phyloP scores from a whole-genome alignment of 202 grass and related monocot genomes.

The Panicum virgatum region DNA sequence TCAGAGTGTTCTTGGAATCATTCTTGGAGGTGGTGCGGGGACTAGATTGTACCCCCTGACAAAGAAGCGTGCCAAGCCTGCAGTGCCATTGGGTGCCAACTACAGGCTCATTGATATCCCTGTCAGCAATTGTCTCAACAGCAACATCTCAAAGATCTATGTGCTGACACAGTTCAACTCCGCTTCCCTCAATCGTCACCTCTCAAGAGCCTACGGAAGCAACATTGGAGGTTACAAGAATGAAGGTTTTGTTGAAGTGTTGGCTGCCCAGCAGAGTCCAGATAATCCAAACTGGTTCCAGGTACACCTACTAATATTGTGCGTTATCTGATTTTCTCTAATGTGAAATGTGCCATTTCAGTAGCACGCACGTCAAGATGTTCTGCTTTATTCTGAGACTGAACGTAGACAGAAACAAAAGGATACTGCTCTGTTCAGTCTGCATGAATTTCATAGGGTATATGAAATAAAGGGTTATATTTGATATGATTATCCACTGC shows the following conservation, averaged over 20 bases:
- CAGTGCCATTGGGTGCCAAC: slow-evolving; percentile 90
- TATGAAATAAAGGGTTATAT: background rate
- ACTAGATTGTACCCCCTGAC: slow-evolving; percentile 89
- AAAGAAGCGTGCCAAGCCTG: slow-evolving; percentile 97
- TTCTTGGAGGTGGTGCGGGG: slow-evolving; percentile 94
- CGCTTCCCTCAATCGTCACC: slow-evolving; percentile 91
- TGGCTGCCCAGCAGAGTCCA: slow-evolving; percentile 96
- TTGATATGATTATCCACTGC: background rate
- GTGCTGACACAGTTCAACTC: slow-evolving; percentile 98
- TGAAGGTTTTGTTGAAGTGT: slow-evolving; percentile 95
- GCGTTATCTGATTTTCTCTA: slow-evolving; percentile 8
- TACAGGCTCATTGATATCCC: slow-evolving; percentile 97
- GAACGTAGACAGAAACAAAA: background rate
- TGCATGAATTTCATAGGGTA: background rate
- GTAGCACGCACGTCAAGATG: background rate
- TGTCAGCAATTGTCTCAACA: slow-evolving; percentile 98
- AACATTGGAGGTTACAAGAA: slow-evolving; percentile 93
- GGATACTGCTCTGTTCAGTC: background rate
- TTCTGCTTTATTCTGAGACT: background rate
- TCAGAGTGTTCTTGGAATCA: slow-evolving; percentile 97
- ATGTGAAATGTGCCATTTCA: slow-evolving; percentile 6
- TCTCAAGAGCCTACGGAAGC: slow-evolving; percentile 82
- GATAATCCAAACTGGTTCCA: slow-evolving; percentile 99
- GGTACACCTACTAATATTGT: slow-evolving; percentile 45
- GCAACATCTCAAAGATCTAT: slow-evolving; percentile 92